These are phyloP conservation scores for Solanum peruvianum DNA, from an alignment of 257 asterid genomes.

Conservation along the genomic window DNA sequence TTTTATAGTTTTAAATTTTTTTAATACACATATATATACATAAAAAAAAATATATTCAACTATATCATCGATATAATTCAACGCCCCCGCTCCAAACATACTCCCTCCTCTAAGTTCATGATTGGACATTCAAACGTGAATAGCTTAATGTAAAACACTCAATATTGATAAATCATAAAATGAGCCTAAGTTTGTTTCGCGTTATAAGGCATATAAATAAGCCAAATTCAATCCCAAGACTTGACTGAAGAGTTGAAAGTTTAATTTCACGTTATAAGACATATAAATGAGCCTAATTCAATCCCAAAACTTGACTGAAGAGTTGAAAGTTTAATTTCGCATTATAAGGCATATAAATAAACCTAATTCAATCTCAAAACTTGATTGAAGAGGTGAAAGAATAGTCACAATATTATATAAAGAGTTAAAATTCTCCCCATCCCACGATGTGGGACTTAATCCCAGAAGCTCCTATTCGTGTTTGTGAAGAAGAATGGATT, in stretches of 20 bases:
- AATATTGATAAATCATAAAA: background rate
- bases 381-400: rapidly evolving
- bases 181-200: background rate
- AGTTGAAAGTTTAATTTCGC: background rate
- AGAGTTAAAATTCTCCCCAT: background rate
- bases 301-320: rapidly evolving
- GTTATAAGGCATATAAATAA: background rate
- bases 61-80: background rate
- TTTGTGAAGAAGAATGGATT: background rate
- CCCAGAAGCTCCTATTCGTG: background rate
- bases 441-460: background rate
- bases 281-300: background rate
- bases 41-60: background rate
- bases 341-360: background rate
- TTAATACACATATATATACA: background rate
- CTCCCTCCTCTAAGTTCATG: background rate
- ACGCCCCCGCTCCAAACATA: background rate
- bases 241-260: background rate
- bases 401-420: background rate
- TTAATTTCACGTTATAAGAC: background rate
- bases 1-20: background rate
- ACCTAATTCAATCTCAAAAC: background rate
- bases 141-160: too few relatives aligned
- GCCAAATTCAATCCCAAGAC: background rate
- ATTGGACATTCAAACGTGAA: background rate